phyloP scores from a whole-genome alignment of 331 rosid genomes.

The Quercus phellos region DNA sequence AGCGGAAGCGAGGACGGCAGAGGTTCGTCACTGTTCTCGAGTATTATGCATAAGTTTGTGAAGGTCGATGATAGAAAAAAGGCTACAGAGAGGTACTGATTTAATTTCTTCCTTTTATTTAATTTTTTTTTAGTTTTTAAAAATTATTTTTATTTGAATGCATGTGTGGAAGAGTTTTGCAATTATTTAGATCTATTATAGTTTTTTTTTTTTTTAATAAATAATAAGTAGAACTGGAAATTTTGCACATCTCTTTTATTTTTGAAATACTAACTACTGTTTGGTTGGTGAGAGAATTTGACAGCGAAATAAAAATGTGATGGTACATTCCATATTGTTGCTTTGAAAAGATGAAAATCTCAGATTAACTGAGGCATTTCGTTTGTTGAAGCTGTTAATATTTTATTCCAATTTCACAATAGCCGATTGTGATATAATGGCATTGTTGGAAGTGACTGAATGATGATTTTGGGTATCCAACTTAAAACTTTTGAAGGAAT shows the following conservation, averaged over 20 bases:
- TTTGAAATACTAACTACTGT: not conserved
- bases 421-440: not conserved
- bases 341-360: not conserved
- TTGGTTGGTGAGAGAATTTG: not conserved
- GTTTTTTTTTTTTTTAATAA: too few relatives aligned
- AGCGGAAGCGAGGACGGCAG: conserved; percentile 17
- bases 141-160: conserved; percentile 15
- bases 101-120: not conserved
- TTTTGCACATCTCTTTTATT: not conserved
- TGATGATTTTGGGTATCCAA: not conserved
- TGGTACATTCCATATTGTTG: not conserved
- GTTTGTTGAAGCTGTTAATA: not conserved
- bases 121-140: not conserved
- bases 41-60: conserved; percentile 79
- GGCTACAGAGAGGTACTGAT: conserved; percentile 39
- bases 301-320: not conserved
- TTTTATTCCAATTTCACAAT: not conserved
- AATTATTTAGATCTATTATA: not conserved
- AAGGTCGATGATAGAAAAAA: conserved; percentile 44
- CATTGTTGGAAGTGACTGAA: not conserved
- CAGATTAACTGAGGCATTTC: not conserved
- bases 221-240: not conserved
- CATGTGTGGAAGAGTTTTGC: not conserved
- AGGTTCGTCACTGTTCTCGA: conserved; percentile 53
- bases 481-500: not conserved